Evolutionary conservation across 495 filamentous ascomycete species (phyloP).

Genomic region (Pyrenula aspistea): DNA sequence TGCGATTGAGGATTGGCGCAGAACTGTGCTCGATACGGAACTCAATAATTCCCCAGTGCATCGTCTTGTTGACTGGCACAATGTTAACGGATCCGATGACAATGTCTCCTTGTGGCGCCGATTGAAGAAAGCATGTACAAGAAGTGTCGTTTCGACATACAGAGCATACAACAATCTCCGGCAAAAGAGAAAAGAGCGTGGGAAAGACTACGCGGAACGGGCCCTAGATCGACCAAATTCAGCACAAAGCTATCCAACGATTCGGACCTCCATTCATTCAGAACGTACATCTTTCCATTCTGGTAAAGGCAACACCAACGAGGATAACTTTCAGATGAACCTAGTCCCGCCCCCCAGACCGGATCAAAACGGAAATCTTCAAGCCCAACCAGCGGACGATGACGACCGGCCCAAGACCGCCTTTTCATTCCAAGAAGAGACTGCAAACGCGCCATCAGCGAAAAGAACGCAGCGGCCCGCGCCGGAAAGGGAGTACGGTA

Average conservation of each 20-base stretch:
- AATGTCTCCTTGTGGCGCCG: conserved; percentile 76
- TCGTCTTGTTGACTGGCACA: conserved; percentile 74
- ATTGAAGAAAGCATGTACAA: conserved; percentile 81
- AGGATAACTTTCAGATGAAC: conserved; percentile 79
- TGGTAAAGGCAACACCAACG: conserved; percentile 17
- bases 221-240: conserved; percentile 44
- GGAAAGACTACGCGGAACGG: conserved; percentile 29
- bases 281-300: conserved; percentile 49
- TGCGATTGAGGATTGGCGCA: conserved; percentile 93
- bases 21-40: conserved; percentile 84
- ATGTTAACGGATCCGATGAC: conserved; percentile 87
- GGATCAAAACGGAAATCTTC: conserved; percentile 12
- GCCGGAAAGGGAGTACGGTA: conserved; percentile 38
- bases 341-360: conserved; percentile 76
- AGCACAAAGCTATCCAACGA: conserved; percentile 45
- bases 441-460: conserved; percentile 1
- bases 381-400: conserved; percentile 16
- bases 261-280: conserved; percentile 49
- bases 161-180: conserved; percentile 32
- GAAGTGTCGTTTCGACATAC: conserved; percentile 46
- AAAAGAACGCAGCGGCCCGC: not conserved
- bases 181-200: conserved; percentile 25
- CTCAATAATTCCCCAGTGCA: conserved; percentile 96
- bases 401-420: conserved; percentile 20
- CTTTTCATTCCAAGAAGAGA: conserved; percentile 12